Evolutionary conservation across 139 green algal species (phyloP).

Genomic region (Dunaliella primolecta): DNA sequence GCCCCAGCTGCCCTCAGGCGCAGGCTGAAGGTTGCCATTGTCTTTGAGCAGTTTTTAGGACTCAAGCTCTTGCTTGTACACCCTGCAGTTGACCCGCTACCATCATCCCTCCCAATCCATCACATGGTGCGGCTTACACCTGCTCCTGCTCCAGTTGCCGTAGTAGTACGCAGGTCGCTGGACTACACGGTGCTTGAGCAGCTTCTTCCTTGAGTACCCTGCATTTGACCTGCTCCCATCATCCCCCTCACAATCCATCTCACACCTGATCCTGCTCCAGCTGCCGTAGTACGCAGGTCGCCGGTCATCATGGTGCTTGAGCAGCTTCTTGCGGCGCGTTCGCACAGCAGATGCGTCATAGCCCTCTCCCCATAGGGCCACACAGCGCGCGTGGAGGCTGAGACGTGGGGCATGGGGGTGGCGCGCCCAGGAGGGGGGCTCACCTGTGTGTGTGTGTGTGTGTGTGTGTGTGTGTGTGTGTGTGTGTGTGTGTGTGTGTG

Average conservation of each 20-base stretch:
- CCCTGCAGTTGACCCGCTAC: background rate
- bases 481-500: too few relatives aligned
- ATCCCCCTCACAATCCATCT: background rate
- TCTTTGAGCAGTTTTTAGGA: too few relatives aligned
- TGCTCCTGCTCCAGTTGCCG: background rate
- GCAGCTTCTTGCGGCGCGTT: slow-evolving; percentile 62
- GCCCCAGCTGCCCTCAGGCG: too few relatives aligned
- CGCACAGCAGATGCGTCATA: slow-evolving; percentile 18
- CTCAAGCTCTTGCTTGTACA: too few relatives aligned
- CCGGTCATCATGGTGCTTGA: slow-evolving; percentile 30
- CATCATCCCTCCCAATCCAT: background rate
- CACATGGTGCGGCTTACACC: background rate
- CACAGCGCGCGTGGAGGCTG: background rate
- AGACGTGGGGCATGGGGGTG: background rate
- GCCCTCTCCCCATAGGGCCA: slow-evolving; percentile 20
- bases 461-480: too few relatives aligned
- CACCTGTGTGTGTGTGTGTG: background rate
- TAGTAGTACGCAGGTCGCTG: background rate
- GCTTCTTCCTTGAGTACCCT: background rate
- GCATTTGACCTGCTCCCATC: background rate
- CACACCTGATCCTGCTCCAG: slow-evolving; percentile 34
- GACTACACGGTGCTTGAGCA: background rate
- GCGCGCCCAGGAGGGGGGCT: slow-evolving; percentile 57
- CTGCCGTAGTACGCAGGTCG: slow-evolving; percentile 65
- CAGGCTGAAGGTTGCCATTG: too few relatives aligned